phyloP scores from a whole-genome alignment of 73 alveolate genomes.

The Paramecium pentaurelia region DNA sequence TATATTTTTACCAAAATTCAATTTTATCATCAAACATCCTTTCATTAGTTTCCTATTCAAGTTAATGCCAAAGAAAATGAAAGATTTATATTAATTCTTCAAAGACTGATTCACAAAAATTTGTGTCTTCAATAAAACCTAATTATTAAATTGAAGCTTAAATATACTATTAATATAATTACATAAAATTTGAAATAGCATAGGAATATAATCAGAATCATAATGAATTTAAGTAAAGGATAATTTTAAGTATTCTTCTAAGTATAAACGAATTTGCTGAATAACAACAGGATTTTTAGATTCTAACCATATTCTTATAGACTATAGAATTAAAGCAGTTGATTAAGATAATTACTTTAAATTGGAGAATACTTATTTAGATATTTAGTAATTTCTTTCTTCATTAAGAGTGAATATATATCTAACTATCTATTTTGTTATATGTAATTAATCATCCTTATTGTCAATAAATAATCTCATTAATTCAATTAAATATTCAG shows the following conservation, averaged over 20 bases:
- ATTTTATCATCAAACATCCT: not conserved
- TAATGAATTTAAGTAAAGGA: not conserved
- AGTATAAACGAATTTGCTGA: not conserved
- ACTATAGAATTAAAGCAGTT: not conserved
- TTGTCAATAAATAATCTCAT: not conserved
- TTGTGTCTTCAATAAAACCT: not conserved
- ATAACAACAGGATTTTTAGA: not conserved
- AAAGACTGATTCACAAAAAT: not conserved
- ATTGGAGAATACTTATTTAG: not conserved
- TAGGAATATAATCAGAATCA: not conserved
- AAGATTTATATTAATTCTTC: not conserved
- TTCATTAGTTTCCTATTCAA: not conserved
- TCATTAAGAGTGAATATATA: not conserved
- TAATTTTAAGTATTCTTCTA: not conserved
- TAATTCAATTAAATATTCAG: not conserved
- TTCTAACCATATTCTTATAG: not conserved
- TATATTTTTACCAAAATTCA: not conserved
- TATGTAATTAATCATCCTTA: not conserved
- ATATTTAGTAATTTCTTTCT: not conserved
- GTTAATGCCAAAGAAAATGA: not conserved
- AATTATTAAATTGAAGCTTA: not conserved
- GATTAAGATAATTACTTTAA: not conserved
- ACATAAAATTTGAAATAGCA: not conserved
- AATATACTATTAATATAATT: not conserved
- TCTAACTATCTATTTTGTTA: not conserved